phyloP scores from a whole-genome alignment of 2,329 filamentous ascomycete species.

The Shiraia bambusicola region DNA sequence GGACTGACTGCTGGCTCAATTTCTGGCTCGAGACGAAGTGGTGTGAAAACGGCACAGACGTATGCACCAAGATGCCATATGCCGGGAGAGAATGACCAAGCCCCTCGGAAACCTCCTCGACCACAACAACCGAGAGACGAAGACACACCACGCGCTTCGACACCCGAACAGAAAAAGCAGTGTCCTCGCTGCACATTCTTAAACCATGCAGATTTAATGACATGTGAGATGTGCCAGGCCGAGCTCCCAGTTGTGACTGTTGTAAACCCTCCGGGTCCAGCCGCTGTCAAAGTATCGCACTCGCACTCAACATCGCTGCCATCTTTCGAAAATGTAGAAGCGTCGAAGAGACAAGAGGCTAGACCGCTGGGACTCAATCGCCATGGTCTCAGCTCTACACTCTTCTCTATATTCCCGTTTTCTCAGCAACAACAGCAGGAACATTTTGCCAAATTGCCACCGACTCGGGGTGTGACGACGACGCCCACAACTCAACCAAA shows the following conservation, averaged over 20 bases:
- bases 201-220: slow-evolving; percentile 33
- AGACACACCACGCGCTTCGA: slow-evolving; percentile 15
- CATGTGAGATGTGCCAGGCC: slow-evolving; percentile 39
- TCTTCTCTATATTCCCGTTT: slow-evolving; percentile 42
- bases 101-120: slow-evolving; percentile 20
- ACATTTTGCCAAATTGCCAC: slow-evolving; percentile 31
- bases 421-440: slow-evolving; percentile 36
- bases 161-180: slow-evolving; percentile 36
- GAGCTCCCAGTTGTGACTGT: slow-evolving; percentile 27
- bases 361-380: slow-evolving; percentile 29
- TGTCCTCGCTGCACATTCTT: slow-evolving; percentile 40
- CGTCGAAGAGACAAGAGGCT: slow-evolving; percentile 5
- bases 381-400: slow-evolving; percentile 36
- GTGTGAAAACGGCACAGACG: slow-evolving; percentile 21
- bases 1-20: slow-evolving; percentile 8
- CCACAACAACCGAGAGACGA: slow-evolving; percentile 17
- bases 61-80: slow-evolving; percentile 33
- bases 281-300: slow-evolving; percentile 18
- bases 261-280: slow-evolving; percentile 27
- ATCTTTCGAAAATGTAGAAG: slow-evolving; percentile 12
- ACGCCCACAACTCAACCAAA: slow-evolving; percentile 4
- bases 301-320: slow-evolving; percentile 35
- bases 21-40: slow-evolving; percentile 11
- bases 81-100: slow-evolving; percentile 19
- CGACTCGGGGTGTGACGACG: slow-evolving; percentile 21